Conservation (phyloP, 2,329 filamentous ascomycete species). For the Colletotrichum musae region DNA sequence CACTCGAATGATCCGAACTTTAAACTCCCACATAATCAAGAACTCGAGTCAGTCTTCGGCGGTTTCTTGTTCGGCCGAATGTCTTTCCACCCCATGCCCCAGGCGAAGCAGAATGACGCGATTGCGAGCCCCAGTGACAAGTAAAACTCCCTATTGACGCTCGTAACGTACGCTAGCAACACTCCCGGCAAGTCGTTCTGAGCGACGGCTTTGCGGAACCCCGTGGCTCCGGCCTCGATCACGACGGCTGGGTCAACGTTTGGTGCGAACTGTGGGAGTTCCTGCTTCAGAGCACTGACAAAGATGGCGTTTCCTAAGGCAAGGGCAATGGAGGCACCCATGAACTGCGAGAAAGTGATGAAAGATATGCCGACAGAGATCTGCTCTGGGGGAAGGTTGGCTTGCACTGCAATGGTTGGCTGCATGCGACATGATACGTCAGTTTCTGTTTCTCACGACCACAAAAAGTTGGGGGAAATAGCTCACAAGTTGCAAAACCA, state of each 20-base stretch:
- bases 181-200: constrained; percentile 51
- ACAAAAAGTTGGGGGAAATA: constrained; percentile 43
- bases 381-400: constrained; percentile 43
- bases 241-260: constrained; percentile 48
- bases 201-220: constrained; percentile 52
- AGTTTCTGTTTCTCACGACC: neutral
- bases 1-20: neutral
- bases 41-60: constrained; percentile 31
- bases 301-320: constrained; percentile 47
- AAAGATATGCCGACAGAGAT: constrained; percentile 46
- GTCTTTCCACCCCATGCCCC: constrained; percentile 63
- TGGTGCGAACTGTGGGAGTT: constrained; percentile 3
- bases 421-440: constrained; percentile 16
- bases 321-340: constrained; percentile 46
- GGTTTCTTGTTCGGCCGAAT: constrained; percentile 53
- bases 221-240: constrained; percentile 59
- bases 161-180: constrained; percentile 56
- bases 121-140: constrained; percentile 49
- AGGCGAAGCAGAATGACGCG: constrained; percentile 52
- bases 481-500: constrained; percentile 46
- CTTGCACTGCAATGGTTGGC: constrained; percentile 46
- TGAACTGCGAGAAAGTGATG: constrained; percentile 45
- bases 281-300: constrained; percentile 10
- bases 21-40: neutral
- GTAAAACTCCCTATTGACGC: constrained; percentile 49